phyloP scores from a whole-genome alignment of 306 rosid genomes.

The Trifolium dubium region DNA sequence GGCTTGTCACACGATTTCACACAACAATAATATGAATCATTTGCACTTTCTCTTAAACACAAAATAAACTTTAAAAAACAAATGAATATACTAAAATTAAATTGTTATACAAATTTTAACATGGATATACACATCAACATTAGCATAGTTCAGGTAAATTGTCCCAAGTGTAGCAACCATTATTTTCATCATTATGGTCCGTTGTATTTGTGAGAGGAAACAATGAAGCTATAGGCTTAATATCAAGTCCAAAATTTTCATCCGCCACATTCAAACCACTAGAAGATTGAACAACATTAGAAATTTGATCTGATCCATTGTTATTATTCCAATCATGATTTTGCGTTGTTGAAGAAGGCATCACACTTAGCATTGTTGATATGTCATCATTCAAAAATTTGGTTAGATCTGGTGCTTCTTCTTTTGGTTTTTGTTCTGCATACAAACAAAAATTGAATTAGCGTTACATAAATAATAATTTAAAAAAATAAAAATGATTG shows the following conservation, averaged over 20 bases:
- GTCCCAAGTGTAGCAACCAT: slow-evolving; percentile 66
- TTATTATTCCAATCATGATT: slow-evolving; percentile 58
- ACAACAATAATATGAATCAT: not conserved
- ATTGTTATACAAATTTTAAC: slow-evolving; percentile 27
- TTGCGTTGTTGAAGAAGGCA: slow-evolving; percentile 56
- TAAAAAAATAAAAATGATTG: no score
- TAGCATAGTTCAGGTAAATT: slow-evolving; percentile 70
- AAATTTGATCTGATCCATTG: slow-evolving; percentile 31
- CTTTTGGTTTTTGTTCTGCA: slow-evolving; percentile 57
- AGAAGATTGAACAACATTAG: slow-evolving; percentile 59
- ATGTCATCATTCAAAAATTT: slow-evolving; percentile 61
- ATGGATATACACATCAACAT: slow-evolving; percentile 2
- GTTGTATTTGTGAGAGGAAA: slow-evolving; percentile 61
- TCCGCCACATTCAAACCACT: slow-evolving; percentile 40
- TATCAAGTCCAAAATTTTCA: slow-evolving; percentile 56
- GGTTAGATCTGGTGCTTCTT: slow-evolving; percentile 48
- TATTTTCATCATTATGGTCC: slow-evolving; percentile 51
- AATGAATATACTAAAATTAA: slow-evolving; percentile 22
- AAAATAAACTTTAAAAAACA: slow-evolving; percentile 26
- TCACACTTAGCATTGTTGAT: slow-evolving; percentile 57
- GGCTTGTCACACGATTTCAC: not conserved
- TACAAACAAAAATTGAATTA: not conserved
- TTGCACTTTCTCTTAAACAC: not conserved
- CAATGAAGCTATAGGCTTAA: slow-evolving; percentile 66
- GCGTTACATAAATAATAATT: not conserved